These are phyloP conservation scores for Leishmania arabica DNA, from an alignment of 208 protist genomes.

Conservation along the genomic window DNA sequence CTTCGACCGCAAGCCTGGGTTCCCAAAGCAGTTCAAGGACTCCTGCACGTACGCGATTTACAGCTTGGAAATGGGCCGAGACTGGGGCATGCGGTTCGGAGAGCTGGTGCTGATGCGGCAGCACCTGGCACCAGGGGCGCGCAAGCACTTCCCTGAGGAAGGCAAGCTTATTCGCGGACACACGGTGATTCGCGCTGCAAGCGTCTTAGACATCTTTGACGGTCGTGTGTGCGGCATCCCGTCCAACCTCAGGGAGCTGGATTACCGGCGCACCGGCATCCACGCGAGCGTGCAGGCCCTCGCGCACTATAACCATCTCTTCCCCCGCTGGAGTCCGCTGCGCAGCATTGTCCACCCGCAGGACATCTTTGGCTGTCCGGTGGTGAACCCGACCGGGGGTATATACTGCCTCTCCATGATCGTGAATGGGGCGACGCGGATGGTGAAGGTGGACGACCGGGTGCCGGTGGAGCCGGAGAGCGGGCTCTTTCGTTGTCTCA, in stretches of 20 bases:
- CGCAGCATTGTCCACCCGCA: constrained; percentile 72
- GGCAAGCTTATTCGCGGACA: constrained; percentile 46
- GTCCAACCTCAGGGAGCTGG: constrained; percentile 35
- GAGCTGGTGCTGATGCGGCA: constrained; percentile 21
- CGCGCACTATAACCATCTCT: constrained; percentile 44
- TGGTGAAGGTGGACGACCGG: constrained; percentile 79
- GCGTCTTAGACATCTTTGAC: constrained; percentile 27
- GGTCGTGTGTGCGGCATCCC: constrained; percentile 65
- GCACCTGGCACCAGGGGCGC: constrained; percentile 22
- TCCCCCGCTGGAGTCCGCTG: constrained; percentile 60
- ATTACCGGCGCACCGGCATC: constrained; percentile 36
- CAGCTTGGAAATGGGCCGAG: constrained; percentile 28
- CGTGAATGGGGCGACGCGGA: constrained; percentile 75
- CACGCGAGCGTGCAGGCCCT: constrained; percentile 62
- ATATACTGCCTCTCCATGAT: constrained; percentile 84
- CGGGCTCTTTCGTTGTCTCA: constrained; percentile 40
- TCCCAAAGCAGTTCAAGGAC: constrained; percentile 28
- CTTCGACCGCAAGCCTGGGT: constrained; percentile 53
- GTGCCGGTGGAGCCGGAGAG: constrained; percentile 54
- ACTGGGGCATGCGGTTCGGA: constrained; percentile 23
- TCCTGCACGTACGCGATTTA: constrained; percentile 17
- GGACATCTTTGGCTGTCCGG: constrained; percentile 47
- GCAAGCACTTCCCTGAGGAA: constrained; percentile 17
- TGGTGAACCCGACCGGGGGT: constrained; percentile 67
- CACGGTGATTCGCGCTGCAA: constrained; percentile 14